Base-by-base conservation (phyloP, 768 basidiomycete genomes). In the Podaxis sp. region DNA sequence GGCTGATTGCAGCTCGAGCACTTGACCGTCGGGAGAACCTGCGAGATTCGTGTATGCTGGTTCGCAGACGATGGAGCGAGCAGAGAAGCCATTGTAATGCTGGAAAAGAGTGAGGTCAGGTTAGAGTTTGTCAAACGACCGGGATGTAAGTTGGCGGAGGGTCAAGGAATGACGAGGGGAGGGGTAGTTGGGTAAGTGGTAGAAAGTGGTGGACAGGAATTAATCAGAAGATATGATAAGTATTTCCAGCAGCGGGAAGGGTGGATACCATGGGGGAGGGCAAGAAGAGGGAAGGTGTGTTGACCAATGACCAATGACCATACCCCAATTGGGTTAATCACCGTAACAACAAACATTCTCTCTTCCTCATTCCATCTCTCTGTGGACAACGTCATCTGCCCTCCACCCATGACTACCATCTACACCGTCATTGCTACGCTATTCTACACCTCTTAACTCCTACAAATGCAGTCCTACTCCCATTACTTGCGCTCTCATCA, bases 11-110 rank as follows among this genome's bases (percentile, higher is more conserved):
- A 97, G 32, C 76, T 88, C 2, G 91, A 91, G 72, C 94, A 97
- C 71, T 89, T 95, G 62, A 95, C 88, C 2, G 86, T 79, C 4
- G 94, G 92, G 9, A 96, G 78, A 52, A 88, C 72, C 71, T 92
- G 85, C 23, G 91, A 92, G n/a, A 83, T 78, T n/a, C 84, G 73
- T 47, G 72, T 74, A 50, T 71, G 67, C 47, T 69, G 66, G 48
- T 69, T 68, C 35, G 71, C 50, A 40, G 71, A 67, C 10, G 66
- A 56, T 13, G 69, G 65, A 50, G 65, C 66, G 64, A 73, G 73
- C 64, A 74, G 68, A 32, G 69, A 65, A 42, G 72, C 68, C 72
- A 76, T 72, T 56, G 65, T 68, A 55, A 66, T 37, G 40, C 59
- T 27, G 11, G 55, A 59, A 54, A 51, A 32, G 57, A 59, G 21